These are phyloP conservation scores for Diphasiastrum complanatum DNA, from an alignment of 83 land plant species.

Conservation along the genomic window DNA sequence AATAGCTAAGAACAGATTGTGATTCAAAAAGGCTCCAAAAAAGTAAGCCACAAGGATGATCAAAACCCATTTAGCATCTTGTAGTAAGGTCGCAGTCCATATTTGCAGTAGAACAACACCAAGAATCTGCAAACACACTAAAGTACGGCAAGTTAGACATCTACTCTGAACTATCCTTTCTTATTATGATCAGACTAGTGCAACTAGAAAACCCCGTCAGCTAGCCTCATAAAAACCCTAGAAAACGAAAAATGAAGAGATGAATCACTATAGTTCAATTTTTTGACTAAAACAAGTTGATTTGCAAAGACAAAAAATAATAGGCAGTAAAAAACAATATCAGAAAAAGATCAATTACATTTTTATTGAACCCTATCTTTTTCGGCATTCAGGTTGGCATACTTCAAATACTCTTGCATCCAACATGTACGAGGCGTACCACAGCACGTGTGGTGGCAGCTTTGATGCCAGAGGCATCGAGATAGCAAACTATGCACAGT, in stretches of 20 bases:
- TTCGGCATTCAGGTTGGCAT: too few species aligned
- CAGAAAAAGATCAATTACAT: too few species aligned
- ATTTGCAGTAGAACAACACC: constrained; percentile 72
- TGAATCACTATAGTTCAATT: background rate
- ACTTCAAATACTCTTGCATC: too few species aligned
- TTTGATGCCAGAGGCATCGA: too few species aligned
- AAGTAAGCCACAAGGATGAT: constrained; percentile 64
- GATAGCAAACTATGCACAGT: too few species aligned
- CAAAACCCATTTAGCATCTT: constrained; percentile 47
- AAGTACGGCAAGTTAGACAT: background rate
- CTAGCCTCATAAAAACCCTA: background rate
- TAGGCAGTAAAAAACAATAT: too few species aligned
- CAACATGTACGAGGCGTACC: too few species aligned
- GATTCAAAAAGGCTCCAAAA: constrained; percentile 93
- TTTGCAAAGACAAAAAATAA: background rate
- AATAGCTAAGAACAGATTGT: constrained; percentile 96
- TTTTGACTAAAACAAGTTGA: background rate
- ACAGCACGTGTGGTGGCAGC: too few species aligned
- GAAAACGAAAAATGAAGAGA: background rate
- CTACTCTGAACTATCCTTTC: background rate
- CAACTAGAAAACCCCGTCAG: background rate
- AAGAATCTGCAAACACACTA: constrained; percentile 44
- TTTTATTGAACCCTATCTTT: too few species aligned
- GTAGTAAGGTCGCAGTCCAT: constrained; percentile 61
- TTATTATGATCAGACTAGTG: background rate